Conservation (phyloP, 129 eudicot genomes). For the Erigeron canadensis region DNA sequence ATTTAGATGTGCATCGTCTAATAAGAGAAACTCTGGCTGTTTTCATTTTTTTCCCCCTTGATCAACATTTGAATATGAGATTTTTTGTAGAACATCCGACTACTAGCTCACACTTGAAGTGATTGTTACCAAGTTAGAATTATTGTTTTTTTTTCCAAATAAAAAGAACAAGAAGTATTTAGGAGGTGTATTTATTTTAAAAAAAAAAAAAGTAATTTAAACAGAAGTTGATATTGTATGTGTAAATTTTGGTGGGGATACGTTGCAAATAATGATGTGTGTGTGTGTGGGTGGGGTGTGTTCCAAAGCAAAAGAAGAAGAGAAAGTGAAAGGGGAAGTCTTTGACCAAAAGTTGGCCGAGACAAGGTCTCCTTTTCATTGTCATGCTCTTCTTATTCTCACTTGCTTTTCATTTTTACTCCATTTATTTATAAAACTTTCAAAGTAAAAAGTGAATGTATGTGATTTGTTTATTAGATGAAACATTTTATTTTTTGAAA, state of each 20-base stretch:
- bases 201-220: not conserved
- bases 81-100: no score
- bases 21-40: no score
- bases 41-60: no score
- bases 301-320: slow-evolving; percentile 37
- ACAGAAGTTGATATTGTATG: not conserved
- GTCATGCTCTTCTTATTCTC: slow-evolving; percentile 29
- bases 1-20: no score
- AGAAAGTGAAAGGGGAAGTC: slow-evolving; percentile 24
- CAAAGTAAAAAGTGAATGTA: no score
- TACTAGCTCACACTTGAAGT: no score
- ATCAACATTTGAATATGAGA: no score
- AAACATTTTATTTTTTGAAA: no score
- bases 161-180: not conserved
- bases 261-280: slow-evolving; percentile 28
- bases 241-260: slow-evolving; percentile 7
- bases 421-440: no score
- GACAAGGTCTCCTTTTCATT: slow-evolving; percentile 25
- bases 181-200: not conserved
- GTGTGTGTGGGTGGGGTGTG: not conserved
- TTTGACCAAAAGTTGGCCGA: slow-evolving; percentile 41
- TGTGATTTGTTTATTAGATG: not conserved
- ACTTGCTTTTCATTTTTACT: not conserved
- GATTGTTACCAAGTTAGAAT: not conserved
- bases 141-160: not conserved